Percentiles rank a stretch among this genome's conserved stretches.
Evolutionary conservation across 495 filamentous ascomycete species (phyloP).

Genomic region (Penicillium samsonianum): DNA sequence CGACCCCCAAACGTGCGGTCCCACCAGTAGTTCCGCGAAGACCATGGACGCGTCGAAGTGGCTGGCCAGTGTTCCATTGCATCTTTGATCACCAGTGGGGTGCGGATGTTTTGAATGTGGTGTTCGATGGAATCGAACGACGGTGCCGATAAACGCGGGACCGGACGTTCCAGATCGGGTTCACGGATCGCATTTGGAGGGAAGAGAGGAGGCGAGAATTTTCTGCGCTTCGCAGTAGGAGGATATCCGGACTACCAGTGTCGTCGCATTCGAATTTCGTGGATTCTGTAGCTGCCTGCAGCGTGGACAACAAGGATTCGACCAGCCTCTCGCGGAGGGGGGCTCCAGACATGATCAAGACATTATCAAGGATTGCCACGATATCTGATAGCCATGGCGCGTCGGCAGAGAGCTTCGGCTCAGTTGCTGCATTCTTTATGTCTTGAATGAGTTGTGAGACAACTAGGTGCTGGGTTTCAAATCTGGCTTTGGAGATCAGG

Average conservation of each 20-base stretch:
- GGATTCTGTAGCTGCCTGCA: conserved; percentile 31
- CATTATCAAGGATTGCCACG: conserved; percentile 72
- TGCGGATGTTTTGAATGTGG: conserved; percentile 54
- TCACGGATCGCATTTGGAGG: conserved; percentile 38
- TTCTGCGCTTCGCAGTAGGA: conserved; percentile 33
- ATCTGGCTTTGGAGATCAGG: conserved; percentile 5
- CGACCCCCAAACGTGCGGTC: conserved; percentile 72
- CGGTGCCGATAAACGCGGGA: conserved; percentile 39
- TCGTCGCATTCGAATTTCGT: neutral
- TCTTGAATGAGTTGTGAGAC: conserved; percentile 19
- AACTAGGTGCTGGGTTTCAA: conserved; percentile 13
- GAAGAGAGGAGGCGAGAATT: conserved; percentile 39
- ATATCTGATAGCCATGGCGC: conserved; percentile 43
- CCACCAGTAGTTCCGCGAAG: conserved; percentile 70
- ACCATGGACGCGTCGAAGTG: conserved; percentile 67
- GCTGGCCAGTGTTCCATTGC: conserved; percentile 77
- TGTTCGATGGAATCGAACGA: conserved; percentile 65
- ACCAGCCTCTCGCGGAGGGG: conserved; percentile 64
- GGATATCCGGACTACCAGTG: neutral
- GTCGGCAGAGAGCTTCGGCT: conserved; percentile 13
- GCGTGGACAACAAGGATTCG: conserved; percentile 39
- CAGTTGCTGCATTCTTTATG: conserved; percentile 7
- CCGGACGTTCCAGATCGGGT: conserved; percentile 38
- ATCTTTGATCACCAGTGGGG: conserved; percentile 70
- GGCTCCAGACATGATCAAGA: conserved; percentile 79